A percentile compares a stretch with the other conserved stretches of the same genome.
Conservation (phyloP, 108 stramenopile genomes). For the Discostella stelligeroides region DNA sequence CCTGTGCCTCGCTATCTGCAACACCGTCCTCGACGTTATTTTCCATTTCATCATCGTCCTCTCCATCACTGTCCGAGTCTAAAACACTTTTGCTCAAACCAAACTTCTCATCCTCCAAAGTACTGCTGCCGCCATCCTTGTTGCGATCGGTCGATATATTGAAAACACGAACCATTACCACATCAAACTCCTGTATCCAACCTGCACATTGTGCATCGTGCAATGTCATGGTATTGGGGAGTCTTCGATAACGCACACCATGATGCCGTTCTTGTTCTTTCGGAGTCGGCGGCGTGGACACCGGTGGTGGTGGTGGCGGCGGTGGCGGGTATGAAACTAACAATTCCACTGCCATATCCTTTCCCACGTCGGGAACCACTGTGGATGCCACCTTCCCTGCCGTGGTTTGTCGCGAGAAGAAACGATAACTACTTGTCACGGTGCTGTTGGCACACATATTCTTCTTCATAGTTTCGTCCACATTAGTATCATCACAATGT, state of each 20-base stretch:
- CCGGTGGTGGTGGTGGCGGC: background rate
- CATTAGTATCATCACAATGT: too few species aligned
- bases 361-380: slow-evolving; percentile 27
- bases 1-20: background rate
- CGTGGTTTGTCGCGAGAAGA: slow-evolving; percentile 43
- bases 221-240: slow-evolving; percentile 52
- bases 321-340: slow-evolving; percentile 14
- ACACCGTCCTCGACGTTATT: slow-evolving; percentile 2
- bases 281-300: background rate
- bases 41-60: slow-evolving; percentile 25
- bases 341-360: slow-evolving; percentile 29
- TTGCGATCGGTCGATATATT: background rate
- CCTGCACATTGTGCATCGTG: slow-evolving; percentile 44
- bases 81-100: slow-evolving; percentile 40
- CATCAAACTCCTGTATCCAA: slow-evolving; percentile 50
- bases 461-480: too few species aligned
- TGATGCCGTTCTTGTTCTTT: background rate
- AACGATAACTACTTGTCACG: too few species aligned
- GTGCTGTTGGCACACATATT: too few species aligned
- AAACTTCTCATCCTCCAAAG: slow-evolving; percentile 1
- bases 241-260: slow-evolving; percentile 24
- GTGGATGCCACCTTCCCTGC: slow-evolving; percentile 41
- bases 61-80: slow-evolving; percentile 43
- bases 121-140: background rate
- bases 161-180: slow-evolving; percentile 40